Evolutionary conservation across 2,329 filamentous ascomycete species (phyloP).

Genomic region (Colletotrichum destructivum): DNA sequence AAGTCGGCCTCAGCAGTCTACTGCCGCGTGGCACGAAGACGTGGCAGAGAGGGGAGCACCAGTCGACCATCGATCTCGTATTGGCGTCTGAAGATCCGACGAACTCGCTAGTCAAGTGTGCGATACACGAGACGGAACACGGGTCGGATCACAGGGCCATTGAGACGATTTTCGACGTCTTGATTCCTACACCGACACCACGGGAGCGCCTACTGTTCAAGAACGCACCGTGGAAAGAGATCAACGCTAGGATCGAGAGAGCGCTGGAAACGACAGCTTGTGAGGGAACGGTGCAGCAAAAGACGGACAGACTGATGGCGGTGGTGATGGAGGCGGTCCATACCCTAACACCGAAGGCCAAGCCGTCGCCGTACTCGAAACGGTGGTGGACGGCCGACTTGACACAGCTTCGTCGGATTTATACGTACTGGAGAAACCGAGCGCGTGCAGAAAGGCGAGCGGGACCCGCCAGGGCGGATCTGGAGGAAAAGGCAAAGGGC

Average conservation of each 20-base stretch:
- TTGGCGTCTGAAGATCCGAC: too few species aligned
- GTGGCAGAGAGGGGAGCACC: too few species aligned
- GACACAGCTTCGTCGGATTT: too few species aligned
- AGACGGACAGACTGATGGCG: slow-evolving; percentile 12
- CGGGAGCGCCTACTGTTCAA: slow-evolving; percentile 45
- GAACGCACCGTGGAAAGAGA: slow-evolving; percentile 48
- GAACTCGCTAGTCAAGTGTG: too few species aligned
- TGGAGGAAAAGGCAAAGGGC: too few species aligned
- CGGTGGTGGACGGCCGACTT: slow-evolving; percentile 51
- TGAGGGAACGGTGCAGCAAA: slow-evolving; percentile 11
- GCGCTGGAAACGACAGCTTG: slow-evolving; percentile 45
- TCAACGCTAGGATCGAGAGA: slow-evolving; percentile 40
- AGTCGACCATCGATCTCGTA: too few species aligned
- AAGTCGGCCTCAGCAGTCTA: too few species aligned
- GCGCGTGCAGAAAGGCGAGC: too few species aligned
- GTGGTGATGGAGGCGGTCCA: slow-evolving; percentile 20
- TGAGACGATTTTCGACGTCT: slow-evolving; percentile 49
- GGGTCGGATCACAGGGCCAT: slow-evolving; percentile 52
- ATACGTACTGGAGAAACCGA: too few species aligned
- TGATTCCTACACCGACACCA: slow-evolving; percentile 16
- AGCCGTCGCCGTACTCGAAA: slow-evolving; percentile 48
- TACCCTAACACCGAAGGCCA: slow-evolving; percentile 45
- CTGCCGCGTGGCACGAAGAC: too few species aligned
- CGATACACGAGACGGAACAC: slow-evolving; percentile 45
- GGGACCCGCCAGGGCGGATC: too few species aligned